Evolutionary conservation across 2,329 filamentous ascomycete genomes (phyloP).

Genomic region (Dendryphion nanum): DNA sequence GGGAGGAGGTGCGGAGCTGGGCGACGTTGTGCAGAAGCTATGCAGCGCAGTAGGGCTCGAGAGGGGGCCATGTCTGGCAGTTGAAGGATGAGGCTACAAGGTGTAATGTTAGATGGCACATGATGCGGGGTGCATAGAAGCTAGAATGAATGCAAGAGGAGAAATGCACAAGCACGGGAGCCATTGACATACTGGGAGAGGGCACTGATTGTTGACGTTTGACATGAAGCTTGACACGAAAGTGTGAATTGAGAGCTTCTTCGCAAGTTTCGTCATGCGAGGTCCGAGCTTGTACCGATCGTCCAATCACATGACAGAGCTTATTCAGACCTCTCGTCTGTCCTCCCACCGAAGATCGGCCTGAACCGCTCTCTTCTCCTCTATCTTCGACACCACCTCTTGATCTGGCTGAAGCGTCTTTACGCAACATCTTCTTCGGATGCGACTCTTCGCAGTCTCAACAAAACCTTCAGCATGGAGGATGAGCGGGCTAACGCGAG

Average conservation of each 20-base stretch:
- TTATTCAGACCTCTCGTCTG: conserved; percentile 10
- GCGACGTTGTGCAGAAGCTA: conserved; percentile 18
- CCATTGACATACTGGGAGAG: too few species aligned
- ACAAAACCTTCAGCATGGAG: conserved; percentile 13
- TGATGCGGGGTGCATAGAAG: too few species aligned
- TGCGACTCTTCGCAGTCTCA: conserved; percentile 13
- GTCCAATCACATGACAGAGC: conserved; percentile 27
- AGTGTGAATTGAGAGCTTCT: conserved; percentile 3
- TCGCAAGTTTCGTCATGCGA: conserved; percentile 26
- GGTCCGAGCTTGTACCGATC: conserved; percentile 17
- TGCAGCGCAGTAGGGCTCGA: conserved; percentile 26
- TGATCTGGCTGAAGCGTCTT: neutral
- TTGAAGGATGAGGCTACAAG: conserved; percentile 2
- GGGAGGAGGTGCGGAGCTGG: conserved; percentile 16
- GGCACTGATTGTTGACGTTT: conserved; percentile 7
- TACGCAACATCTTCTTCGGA: conserved; percentile 3
- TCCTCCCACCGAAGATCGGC: too few species aligned
- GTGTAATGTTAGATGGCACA: too few species aligned
- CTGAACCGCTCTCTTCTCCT: neutral
- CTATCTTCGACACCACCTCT: neutral
- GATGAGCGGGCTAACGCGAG: conserved; percentile 4
- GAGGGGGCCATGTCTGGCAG: conserved; percentile 30
- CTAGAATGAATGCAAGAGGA: conserved; percentile 5
- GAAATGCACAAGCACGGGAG: too few species aligned
- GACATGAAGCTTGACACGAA: conserved; percentile 12